phyloP scores from a whole-genome alignment of 1,139 yeast species.

The Wickerhamiella infanticola region DNA sequence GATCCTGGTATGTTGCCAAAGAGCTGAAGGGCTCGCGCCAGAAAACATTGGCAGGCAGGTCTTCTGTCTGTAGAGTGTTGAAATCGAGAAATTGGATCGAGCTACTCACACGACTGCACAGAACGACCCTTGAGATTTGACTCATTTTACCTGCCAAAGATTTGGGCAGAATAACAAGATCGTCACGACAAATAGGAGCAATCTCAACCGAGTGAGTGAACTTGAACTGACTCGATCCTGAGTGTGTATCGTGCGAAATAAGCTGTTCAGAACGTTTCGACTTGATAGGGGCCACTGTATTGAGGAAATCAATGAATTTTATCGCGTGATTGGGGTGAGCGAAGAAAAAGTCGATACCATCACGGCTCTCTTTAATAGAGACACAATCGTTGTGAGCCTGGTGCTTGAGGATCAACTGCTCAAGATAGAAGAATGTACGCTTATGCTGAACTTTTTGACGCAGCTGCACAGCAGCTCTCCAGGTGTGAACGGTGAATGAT shows the following conservation, averaged over 20 bases:
- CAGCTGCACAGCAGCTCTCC: conserved; percentile 98
- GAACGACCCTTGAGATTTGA: conserved; percentile 51
- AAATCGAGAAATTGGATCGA: conserved; percentile 78
- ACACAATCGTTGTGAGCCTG: conserved; percentile 90
- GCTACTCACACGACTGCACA: conserved; percentile 75
- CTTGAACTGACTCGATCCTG: conserved; percentile 75
- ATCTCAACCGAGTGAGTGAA: conserved; percentile 86
- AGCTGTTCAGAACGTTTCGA: conserved; percentile 77
- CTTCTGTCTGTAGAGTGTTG: conserved; percentile 43
- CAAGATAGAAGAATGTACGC: conserved; percentile 88
- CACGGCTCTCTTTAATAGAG: conserved; percentile 79
- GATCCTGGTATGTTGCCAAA: conserved; percentile 43
- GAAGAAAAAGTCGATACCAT: conserved; percentile 90
- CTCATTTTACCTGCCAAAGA: conserved; percentile 74
- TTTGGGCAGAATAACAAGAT: conserved; percentile 80
- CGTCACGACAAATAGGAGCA: conserved; percentile 94
- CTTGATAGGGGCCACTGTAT: conserved; percentile 71
- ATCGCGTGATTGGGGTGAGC: conserved; percentile 79
- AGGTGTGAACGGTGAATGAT: conserved; percentile 87
- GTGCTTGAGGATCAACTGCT: conserved; percentile 84
- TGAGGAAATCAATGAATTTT: conserved; percentile 82
- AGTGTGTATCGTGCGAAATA: conserved; percentile 80
- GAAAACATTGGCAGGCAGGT: conserved; percentile 51
- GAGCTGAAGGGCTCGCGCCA: conserved; percentile 77
- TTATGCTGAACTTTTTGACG: conserved; percentile 96